Percentiles rank a stretch among this genome's conserved stretches.
These are phyloP conservation scores for Coffea canephora DNA, from an alignment of 257 asterid species.

Conservation along the genomic window DNA sequence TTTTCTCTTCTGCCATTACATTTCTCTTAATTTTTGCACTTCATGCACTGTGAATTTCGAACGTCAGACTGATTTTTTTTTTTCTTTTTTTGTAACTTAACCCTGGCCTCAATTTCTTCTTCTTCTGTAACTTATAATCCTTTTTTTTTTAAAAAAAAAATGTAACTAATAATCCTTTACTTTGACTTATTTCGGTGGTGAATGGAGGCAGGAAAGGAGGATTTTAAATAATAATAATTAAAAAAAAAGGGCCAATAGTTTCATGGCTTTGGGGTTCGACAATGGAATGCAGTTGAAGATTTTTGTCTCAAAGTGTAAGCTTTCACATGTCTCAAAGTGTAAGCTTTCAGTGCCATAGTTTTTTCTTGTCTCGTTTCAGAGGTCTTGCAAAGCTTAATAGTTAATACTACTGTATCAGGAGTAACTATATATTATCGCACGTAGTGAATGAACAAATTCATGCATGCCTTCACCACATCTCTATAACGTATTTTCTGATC, in stretches of 20 bases:
- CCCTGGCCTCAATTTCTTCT: too few species aligned
- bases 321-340: conserved; percentile 39
- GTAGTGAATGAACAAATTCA: not conserved
- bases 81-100: too few species aligned
- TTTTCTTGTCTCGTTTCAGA: not conserved
- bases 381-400: not conserved
- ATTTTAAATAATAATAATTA: too few species aligned
- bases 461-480: not conserved
- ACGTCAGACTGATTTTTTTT: too few species aligned
- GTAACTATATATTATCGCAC: not conserved
- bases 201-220: not conserved
- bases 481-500: not conserved
- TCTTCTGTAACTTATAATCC: not conserved
- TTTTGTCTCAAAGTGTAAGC: conserved; percentile 13
- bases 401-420: not conserved
- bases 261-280: not conserved
- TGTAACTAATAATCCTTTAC: not conserved
- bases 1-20: too few species aligned
- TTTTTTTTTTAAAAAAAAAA: too few species aligned
- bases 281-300: not conserved
- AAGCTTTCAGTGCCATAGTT: too few species aligned
- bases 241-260: not conserved
- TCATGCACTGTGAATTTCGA: too few species aligned
- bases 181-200: not conserved
- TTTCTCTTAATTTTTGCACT: too few species aligned